Evolutionary conservation across 768 basidiomycete genomes (phyloP), one percentile per base, ranked within the genome.

Genomic region (Filobasidium floriforme): DNA sequence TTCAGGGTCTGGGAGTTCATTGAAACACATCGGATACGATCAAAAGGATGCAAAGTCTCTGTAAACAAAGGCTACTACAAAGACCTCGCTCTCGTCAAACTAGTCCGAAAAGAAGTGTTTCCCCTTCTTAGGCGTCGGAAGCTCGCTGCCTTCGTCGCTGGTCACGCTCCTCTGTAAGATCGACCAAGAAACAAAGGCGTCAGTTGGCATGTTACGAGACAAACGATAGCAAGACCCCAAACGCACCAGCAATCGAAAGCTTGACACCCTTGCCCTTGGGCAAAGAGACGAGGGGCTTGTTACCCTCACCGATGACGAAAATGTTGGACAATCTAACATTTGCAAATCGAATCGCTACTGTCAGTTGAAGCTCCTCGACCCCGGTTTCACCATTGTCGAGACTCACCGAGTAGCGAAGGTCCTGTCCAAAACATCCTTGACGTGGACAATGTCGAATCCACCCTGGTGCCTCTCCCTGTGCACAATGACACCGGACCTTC

Each of bases 201-300:
- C 24, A 52, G 51, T 41, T 6, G 14, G 9, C 26, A 41, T 10
- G 44, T 26, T 15, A 41, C 28, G n/a, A 12, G 28, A 66, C 29
- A 32, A 2, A 14, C 7, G 55, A 15, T 6, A 6, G n/a, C 10
- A 11, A 54, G 10, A 26, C 29, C 40, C 41, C 1, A 29, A 54
- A 59, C 70, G 62, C 90, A 84, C 93, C 91, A 18, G 93, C 86
- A 77, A 98, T 98, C 69, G 92, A 92, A 74, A 96, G 89, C 81
- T 97, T 96, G 79, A 86, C 89, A 82, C 93, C 94, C 85, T 94
- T 94, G 81, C 92, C 92, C 83, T 89, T 92, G 70, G 93, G 93
- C 77, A 98, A 82, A 49, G 94, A 97, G 82, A 98, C 85, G 88
- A 92, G 92, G 55, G 96, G 87, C 85, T 98, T 99, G 79, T 76